phyloP scores from a whole-genome alignment of 164 flowering plant species.

The Umbilicus rupestris region DNA sequence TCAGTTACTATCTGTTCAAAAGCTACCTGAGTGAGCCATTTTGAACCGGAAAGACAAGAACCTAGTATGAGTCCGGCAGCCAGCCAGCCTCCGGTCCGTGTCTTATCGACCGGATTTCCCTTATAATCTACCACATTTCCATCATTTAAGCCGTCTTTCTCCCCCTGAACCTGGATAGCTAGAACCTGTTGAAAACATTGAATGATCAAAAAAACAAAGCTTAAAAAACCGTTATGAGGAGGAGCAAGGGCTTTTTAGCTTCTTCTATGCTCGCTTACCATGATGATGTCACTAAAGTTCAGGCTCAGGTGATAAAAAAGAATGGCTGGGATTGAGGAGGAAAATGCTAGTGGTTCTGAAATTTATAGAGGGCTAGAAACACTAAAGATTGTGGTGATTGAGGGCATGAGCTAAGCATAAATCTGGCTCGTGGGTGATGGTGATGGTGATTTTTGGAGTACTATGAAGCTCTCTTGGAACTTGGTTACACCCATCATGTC shows the following conservation, averaged over 20 bases:
- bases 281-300: neutral
- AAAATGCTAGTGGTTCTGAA: neutral
- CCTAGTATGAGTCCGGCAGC: conserved; percentile 89
- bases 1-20: neutral
- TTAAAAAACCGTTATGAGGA: neutral
- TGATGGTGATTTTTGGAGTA: neutral
- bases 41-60: conserved; percentile 11
- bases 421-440: neutral
- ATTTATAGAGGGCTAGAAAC: neutral
- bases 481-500: neutral
- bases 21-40: neutral
- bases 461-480: neutral
- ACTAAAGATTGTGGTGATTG: too few species aligned
- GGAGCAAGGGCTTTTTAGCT: neutral
- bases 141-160: conserved; percentile 20
- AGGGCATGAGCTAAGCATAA: neutral
- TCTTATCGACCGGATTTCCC: conserved; percentile 71
- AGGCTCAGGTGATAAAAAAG: neutral
- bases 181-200: neutral
- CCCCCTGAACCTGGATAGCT: neutral
- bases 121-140: conserved; percentile 37
- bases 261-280: neutral
- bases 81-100: conserved; percentile 82
- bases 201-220: neutral
- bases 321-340: neutral